Percentiles rank a stretch among this genome's conserved stretches.
phyloP scores from a whole-genome alignment of 768 basidiomycete genomes.

The Ramaria sp. region DNA sequence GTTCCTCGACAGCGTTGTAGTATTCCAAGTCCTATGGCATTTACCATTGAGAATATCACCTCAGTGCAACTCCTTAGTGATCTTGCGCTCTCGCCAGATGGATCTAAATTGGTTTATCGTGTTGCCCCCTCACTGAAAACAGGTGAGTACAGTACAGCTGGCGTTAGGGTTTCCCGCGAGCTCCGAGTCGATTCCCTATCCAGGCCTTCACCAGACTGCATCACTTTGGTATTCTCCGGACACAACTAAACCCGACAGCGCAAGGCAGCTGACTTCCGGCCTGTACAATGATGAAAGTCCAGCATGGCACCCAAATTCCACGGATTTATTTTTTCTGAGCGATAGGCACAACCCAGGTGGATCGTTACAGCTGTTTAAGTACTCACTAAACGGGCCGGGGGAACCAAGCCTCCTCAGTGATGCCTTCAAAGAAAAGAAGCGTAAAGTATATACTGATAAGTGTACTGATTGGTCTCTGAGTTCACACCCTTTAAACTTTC shows the following conservation, averaged over 20 bases:
- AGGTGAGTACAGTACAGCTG: background rate
- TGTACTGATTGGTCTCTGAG: background rate
- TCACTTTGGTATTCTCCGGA: slow-evolving; percentile 7
- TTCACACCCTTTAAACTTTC: background rate
- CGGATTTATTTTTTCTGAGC: slow-evolving; percentile 7
- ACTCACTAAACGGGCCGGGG: background rate
- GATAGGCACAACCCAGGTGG: slow-evolving; percentile 6
- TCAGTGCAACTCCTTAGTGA: background rate
- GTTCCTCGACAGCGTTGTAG: background rate
- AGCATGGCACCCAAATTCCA: background rate
- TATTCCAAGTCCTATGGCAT: background rate
- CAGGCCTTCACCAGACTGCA: background rate
- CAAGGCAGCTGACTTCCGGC: slow-evolving; percentile 8
- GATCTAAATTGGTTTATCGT: slow-evolving; percentile 1
- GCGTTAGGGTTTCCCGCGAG: background rate
- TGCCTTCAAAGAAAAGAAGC: slow-evolving; percentile 1
- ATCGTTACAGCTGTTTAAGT: slow-evolving; percentile 1
- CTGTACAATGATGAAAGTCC: slow-evolving; percentile 3
- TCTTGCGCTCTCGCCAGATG: slow-evolving; percentile 7
- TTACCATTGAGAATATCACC: slow-evolving; percentile 2
- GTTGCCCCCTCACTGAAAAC: slow-evolving; percentile 1
- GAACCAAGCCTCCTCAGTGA: slow-evolving; percentile 4
- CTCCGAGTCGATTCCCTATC: too few species aligned
- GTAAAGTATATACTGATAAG: background rate
- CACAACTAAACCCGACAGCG: slow-evolving; percentile 4